Evolutionary conservation across 2,329 filamentous ascomycete genomes (phyloP).

Genomic region (Calonectria montana): DNA sequence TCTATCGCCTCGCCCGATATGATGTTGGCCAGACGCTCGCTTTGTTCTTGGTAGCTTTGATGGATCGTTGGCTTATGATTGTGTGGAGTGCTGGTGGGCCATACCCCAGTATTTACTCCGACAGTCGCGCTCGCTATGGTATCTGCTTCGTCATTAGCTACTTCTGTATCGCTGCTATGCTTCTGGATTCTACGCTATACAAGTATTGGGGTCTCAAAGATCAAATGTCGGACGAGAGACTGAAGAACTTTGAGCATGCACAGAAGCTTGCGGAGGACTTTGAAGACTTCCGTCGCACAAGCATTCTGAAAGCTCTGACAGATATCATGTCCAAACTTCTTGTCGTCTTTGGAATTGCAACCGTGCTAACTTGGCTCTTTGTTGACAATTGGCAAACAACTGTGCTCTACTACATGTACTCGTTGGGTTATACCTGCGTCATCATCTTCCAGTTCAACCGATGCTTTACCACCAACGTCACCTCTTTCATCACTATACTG

Average conservation of each 20-base stretch:
- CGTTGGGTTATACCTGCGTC: constrained; percentile 19
- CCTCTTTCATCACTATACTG: constrained; percentile 23
- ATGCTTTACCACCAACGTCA: constrained; percentile 28
- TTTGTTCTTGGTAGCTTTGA: constrained; percentile 29
- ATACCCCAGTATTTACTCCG: constrained; percentile 32
- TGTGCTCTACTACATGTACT: constrained; percentile 26
- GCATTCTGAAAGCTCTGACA: constrained; percentile 20
- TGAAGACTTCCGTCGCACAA: constrained; percentile 19
- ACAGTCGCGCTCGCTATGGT: constrained; percentile 27
- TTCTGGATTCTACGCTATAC: constrained; percentile 28
- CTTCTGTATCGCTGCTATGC: constrained; percentile 31
- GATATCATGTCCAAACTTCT: constrained; percentile 24
- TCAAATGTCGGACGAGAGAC: constrained; percentile 23
- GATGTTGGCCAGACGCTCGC: constrained; percentile 34
- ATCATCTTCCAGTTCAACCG: constrained; percentile 32
- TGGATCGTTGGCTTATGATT: constrained; percentile 37
- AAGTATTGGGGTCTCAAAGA: constrained; percentile 32
- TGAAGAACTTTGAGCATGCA: constrained; percentile 22
- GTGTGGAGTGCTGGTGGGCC: constrained; percentile 29
- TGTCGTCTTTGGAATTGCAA: constrained; percentile 24
- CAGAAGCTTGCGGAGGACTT: constrained; percentile 12
- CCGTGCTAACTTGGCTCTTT: constrained; percentile 22
- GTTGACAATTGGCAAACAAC: constrained; percentile 17
- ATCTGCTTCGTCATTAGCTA: constrained; percentile 33
- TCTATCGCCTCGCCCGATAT: constrained; percentile 29